Evolutionary conservation across 192 early-diverging fungal species (phyloP).

Genomic region (Entomortierella lignicola): DNA sequence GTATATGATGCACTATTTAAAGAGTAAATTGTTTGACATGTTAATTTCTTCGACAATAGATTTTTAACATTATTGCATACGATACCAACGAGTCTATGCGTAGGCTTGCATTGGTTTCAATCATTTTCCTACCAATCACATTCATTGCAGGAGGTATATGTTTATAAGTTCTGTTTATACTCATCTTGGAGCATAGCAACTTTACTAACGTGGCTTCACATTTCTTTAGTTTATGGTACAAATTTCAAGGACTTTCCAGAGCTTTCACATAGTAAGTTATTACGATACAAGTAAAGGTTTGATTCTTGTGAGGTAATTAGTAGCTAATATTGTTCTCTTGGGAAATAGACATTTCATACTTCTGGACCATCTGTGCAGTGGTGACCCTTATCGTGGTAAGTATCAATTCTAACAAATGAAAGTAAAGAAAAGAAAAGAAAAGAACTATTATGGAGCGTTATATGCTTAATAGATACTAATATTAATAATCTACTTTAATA

Average conservation of each 20-base stretch:
- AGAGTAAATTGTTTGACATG: too few relatives aligned
- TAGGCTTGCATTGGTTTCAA: constrained; percentile 40
- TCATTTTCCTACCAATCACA: constrained; percentile 66
- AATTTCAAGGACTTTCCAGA: constrained; percentile 62
- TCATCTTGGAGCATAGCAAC: too few relatives aligned
- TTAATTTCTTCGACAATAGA: constrained; percentile 13
- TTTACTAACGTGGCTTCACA: neutral
- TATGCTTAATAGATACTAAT: too few relatives aligned
- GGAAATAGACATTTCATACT: constrained; percentile 31
- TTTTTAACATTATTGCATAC: constrained; percentile 60
- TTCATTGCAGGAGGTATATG: constrained; percentile 63
- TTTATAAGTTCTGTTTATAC: too few relatives aligned
- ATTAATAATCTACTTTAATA: too few relatives aligned
- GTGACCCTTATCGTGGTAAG: constrained; percentile 34
- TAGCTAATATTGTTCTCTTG: neutral
- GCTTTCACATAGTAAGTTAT: constrained; percentile 20
- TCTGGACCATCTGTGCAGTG: constrained; percentile 53
- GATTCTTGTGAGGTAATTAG: too few relatives aligned
- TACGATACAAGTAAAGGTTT: too few relatives aligned
- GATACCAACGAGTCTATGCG: constrained; percentile 61
- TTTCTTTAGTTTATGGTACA: constrained; percentile 56
- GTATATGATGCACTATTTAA: neutral
- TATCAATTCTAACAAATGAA: neutral
- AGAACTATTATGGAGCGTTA: too few relatives aligned
- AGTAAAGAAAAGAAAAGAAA: too few relatives aligned